Conservation (phyloP, 2,329 filamentous ascomycete genomes). For the Fusarium domesticum region DNA sequence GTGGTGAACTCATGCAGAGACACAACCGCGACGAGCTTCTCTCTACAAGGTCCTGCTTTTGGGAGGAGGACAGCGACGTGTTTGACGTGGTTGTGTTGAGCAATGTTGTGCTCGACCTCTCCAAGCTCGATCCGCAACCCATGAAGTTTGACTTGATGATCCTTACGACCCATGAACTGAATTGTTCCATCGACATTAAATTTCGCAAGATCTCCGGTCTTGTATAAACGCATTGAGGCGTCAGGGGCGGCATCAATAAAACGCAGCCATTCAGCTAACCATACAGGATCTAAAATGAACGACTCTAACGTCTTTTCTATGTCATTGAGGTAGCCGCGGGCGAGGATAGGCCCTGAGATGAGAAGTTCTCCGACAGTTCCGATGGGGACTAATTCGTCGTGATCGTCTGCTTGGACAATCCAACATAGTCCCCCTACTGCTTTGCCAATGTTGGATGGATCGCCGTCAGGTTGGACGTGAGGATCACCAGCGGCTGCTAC, state of each 20-base stretch:
- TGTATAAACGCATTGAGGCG: conserved; percentile 1
- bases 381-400: conserved; percentile 6
- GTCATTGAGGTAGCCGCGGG: conserved; percentile 11
- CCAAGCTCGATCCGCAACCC: conserved; percentile 52
- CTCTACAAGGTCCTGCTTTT: too few species aligned
- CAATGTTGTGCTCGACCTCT: conserved; percentile 10
- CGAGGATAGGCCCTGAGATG: conserved; percentile 18
- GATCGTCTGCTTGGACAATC: conserved; percentile 12
- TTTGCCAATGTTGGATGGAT: conserved; percentile 9
- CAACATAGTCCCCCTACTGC: conserved; percentile 9
- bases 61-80: too few species aligned
- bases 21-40: too few species aligned
- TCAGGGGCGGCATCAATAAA: conserved; percentile 43
- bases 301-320: background rate
- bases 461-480: conserved; percentile 1
- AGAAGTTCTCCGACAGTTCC: conserved; percentile 22
- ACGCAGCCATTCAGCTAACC: conserved; percentile 38
- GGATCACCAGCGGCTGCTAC: conserved; percentile 8
- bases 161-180: conserved; percentile 3
- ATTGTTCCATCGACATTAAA: background rate
- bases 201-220: conserved; percentile 1
- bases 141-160: conserved; percentile 1
- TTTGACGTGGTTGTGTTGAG: too few species aligned
- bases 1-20: too few species aligned
- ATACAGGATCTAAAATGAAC: conserved; percentile 2